Percentiles rank a stretch among this genome's conserved stretches.
Evolutionary conservation across 2,329 filamentous ascomycete genomes (phyloP).

Genomic region (Spiromastix sp.): DNA sequence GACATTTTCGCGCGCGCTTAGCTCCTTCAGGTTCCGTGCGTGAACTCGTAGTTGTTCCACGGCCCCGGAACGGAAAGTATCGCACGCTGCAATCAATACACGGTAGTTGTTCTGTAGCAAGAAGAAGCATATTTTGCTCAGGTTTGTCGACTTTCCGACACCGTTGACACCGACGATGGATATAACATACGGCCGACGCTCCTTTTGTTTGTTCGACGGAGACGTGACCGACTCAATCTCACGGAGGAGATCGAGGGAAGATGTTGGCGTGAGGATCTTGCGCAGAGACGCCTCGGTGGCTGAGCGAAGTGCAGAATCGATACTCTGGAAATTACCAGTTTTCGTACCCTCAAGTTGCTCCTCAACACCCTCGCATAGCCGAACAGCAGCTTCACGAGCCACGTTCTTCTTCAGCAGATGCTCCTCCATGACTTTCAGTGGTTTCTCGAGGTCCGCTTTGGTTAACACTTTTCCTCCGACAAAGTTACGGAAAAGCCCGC

Average conservation of each 20-base stretch:
- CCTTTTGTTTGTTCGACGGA: constrained; percentile 53
- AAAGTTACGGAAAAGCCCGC: constrained; percentile 85
- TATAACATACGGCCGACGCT: constrained; percentile 81
- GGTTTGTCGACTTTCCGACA: constrained; percentile 94
- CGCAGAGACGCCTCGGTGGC: constrained; percentile 88
- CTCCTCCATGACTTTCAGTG: constrained; percentile 92
- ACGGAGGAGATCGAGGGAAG: constrained; percentile 84
- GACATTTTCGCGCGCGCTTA: constrained; percentile 68
- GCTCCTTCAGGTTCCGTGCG: constrained; percentile 83
- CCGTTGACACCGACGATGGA: constrained; percentile 98
- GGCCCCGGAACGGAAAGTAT: constrained; percentile 93
- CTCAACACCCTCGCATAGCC: constrained; percentile 84
- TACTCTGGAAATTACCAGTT: constrained; percentile 82
- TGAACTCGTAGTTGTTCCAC: constrained; percentile 96
- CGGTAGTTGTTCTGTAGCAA: constrained; percentile 94
- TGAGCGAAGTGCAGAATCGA: constrained; percentile 69
- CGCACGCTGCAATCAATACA: constrained; percentile 85
- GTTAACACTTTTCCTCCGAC: constrained; percentile 90
- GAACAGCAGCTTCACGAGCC: constrained; percentile 82
- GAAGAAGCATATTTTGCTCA: constrained; percentile 98
- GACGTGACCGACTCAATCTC: constrained; percentile 74
- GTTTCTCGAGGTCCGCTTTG: constrained; percentile 78
- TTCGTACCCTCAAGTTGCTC: constrained; percentile 82
- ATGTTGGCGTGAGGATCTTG: constrained; percentile 92
- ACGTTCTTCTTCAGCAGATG: constrained; percentile 94